Percentiles rank a stretch among this genome's conserved stretches.
phyloP scores from a whole-genome alignment of 139 green algal genomes.

The Micromonas commoda region DNA sequence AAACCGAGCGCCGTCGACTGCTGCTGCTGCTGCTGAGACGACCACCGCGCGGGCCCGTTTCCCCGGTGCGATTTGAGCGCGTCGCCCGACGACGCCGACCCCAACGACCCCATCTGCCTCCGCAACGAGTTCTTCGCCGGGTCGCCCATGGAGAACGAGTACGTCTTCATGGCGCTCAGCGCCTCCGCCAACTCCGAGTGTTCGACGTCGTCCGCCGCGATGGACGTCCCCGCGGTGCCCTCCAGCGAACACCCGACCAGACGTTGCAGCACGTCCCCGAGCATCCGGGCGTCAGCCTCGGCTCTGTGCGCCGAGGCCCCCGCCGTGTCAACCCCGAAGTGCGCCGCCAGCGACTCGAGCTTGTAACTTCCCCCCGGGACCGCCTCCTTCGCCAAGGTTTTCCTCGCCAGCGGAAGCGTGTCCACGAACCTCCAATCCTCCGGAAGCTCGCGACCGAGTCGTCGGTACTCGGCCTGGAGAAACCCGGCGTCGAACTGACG shows the following conservation, averaged over 20 bases:
- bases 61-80: neutral
- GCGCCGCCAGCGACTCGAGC: neutral
- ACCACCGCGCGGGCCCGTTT: too few relatives aligned
- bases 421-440: slow-evolving; percentile 43
- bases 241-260: neutral
- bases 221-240: neutral
- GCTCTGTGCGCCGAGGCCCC: slow-evolving; percentile 3
- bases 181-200: neutral
- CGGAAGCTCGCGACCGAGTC: slow-evolving; percentile 30
- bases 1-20: too few relatives aligned
- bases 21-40: too few relatives aligned
- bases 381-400: neutral
- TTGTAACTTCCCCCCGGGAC: neutral
- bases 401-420: slow-evolving; percentile 36
- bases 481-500: slow-evolving; percentile 38
- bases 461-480: slow-evolving; percentile 35
- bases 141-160: slow-evolving; percentile 21
- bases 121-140: neutral
- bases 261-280: neutral
- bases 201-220: neutral
- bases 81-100: neutral
- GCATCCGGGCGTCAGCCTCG: neutral
- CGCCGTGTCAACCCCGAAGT: neutral
- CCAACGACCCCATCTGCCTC: neutral
- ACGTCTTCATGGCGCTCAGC: neutral